Evolutionary conservation across 495 filamentous ascomycete genomes (phyloP), one percentile per base, ranked within the genome.

Genomic region (Penicillium lagena): DNA sequence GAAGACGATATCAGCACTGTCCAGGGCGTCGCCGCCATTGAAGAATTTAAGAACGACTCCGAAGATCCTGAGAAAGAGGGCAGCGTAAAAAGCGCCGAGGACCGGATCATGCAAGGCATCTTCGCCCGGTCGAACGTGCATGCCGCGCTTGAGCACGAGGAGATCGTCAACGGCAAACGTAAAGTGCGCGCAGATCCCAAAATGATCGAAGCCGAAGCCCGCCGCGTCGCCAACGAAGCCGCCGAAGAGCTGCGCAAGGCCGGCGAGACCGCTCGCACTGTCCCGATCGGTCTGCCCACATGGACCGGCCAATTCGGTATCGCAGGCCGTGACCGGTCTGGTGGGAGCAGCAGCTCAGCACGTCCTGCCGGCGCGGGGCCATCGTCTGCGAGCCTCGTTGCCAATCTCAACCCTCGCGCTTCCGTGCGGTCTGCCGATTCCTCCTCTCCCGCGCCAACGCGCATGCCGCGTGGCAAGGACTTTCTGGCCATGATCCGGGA

Each of bases 241-340:
- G 85, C 86, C 0, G 72, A 73, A 32, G 79, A 82, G 48, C 80
- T 98, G 4, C 80, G 81, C 28, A 79, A 78, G 37, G 85, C 89
- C 17, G 80, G 79, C 31, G 80, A 89, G 62, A 72, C 77, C 9
- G 89, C 89, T 2, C 75, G 79, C 14, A 75, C 68, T 4, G 71
- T 89, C 1, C 85, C 85, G 0, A 81, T 91, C 38, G 93, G 91
- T 32, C 86, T 85, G 0, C 86, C 91, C 11, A 97, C 93, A 2
- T 98, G 93, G 93, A 98, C 93, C 0, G 93, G 93, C 9, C 73
- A 80, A 44, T 77, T 83, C 35, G 93, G 93, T 7, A 70, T 81
- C 29, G 84, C 80, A 4, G 91, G 91, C 1, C 70, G 73, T 30
- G 59, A 66, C 27, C 58, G 14, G 51, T 55, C 39, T 50, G 22